These are phyloP conservation scores for Vitis labrusca DNA, from an alignment of 164 flowering plant species.

Conservation along the genomic window DNA sequence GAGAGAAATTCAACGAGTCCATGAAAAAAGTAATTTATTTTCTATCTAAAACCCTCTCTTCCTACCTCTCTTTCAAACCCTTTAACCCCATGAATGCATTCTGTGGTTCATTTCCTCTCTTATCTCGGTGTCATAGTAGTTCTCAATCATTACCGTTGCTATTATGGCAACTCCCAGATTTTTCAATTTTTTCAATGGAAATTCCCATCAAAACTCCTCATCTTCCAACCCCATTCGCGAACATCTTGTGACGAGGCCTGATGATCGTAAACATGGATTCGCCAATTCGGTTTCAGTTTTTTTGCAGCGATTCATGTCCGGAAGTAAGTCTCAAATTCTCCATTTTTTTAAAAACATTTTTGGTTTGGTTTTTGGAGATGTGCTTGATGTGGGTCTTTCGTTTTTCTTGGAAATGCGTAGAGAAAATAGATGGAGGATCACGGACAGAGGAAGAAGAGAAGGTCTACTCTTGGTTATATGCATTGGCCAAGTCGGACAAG, in stretches of 20 bases:
- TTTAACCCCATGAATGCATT: background rate
- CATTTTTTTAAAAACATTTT: background rate
- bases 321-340: conserved; percentile 24
- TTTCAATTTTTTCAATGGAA: conserved; percentile 10
- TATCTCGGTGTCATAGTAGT: background rate
- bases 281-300: conserved; percentile 10
- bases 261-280: conserved; percentile 11
- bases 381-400: conserved; percentile 7
- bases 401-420: conserved; percentile 24
- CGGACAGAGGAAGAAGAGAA: conserved; percentile 65
- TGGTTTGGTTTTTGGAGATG: background rate
- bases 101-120: background rate
- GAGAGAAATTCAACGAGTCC: background rate
- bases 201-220: background rate
- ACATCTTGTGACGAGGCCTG: conserved; percentile 24
- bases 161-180: conserved; percentile 23
- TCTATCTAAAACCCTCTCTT: conserved; percentile 10
- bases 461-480: conserved; percentile 62
- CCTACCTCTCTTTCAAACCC: conserved; percentile 31
- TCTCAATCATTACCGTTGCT: background rate
- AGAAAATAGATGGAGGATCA: conserved; percentile 46
- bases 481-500: conserved; percentile 51
- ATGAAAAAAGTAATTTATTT: background rate
- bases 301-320: conserved; percentile 29
- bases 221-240: conserved; percentile 11